phyloP scores from a whole-genome alignment of 768 basidiomycete genomes.

The Astraeus odoratus region DNA sequence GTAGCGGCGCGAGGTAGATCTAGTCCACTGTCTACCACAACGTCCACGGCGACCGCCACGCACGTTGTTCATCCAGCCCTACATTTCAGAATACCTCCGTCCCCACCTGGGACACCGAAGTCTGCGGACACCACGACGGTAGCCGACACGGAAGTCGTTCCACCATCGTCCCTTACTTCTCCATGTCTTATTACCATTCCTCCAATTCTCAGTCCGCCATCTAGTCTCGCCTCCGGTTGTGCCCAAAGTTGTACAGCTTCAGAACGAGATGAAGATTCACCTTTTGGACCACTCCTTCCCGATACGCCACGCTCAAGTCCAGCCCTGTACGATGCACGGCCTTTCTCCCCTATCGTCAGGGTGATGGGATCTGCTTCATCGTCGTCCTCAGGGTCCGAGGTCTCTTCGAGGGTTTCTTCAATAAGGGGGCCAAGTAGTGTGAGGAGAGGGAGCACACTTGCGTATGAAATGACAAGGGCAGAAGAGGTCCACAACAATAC shows the following conservation, averaged over 20 bases:
- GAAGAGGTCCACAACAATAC: background rate
- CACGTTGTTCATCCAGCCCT: conserved; percentile 1
- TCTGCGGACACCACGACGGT: background rate
- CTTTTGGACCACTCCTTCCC: conserved; percentile 25
- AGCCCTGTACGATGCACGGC: conserved; percentile 20
- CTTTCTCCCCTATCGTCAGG: conserved; percentile 22
- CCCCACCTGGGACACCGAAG: conserved; percentile 3
- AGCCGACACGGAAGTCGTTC: background rate
- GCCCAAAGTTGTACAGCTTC: conserved; percentile 1
- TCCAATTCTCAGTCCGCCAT: conserved; percentile 7
- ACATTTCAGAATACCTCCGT: background rate
- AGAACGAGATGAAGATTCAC: conserved; percentile 17
- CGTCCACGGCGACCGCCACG: background rate
- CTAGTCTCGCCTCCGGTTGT: conserved; percentile 9
- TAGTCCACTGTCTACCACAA: background rate
- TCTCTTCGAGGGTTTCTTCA: conserved; percentile 11
- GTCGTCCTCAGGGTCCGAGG: background rate
- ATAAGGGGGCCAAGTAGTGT: conserved; percentile 6
- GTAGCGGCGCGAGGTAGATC: background rate
- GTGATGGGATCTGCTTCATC: conserved; percentile 14
- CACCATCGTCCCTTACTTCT: background rate
- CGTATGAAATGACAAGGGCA: conserved; percentile 6
- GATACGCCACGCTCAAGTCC: conserved; percentile 24
- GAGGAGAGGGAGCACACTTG: conserved; percentile 13
- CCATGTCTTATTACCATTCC: conserved; percentile 7